These are phyloP conservation scores for Nitzschia sp. DNA, from an alignment of 108 stramenopile genomes.

Conservation along the genomic window DNA sequence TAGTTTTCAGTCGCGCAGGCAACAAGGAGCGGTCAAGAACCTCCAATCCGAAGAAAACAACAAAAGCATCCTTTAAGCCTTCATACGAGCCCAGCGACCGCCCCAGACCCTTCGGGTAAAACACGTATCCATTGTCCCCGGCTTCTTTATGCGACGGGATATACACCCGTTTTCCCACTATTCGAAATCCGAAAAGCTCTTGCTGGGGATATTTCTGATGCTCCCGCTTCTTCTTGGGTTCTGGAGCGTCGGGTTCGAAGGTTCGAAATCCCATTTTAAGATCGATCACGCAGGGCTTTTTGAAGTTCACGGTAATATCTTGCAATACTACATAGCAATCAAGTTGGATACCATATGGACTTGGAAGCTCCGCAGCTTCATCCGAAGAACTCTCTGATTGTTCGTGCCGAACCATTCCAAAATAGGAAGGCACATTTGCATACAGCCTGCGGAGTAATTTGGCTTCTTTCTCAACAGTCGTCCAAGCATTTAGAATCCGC, in stretches of 20 bases:
- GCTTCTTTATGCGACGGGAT: conserved; percentile 47
- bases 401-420: conserved; percentile 52
- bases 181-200: conserved; percentile 73
- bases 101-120: conserved; percentile 63
- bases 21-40: background rate
- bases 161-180: conserved; percentile 78
- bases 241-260: conserved; percentile 72
- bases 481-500: conserved; percentile 2
- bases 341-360: conserved; percentile 18
- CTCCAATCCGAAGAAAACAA: conserved; percentile 50
- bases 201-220: conserved; percentile 74
- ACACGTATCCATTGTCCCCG: conserved; percentile 41
- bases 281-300: conserved; percentile 78
- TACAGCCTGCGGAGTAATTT: conserved; percentile 45
- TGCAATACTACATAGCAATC: conserved; percentile 63
- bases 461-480: conserved; percentile 38
- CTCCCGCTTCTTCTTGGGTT: conserved; percentile 66
- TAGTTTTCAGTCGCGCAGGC: conserved; percentile 22
- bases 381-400: background rate
- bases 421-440: conserved; percentile 59
- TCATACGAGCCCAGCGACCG: conserved; percentile 43
- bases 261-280: conserved; percentile 86
- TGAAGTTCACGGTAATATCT: conserved; percentile 55
- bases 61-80: conserved; percentile 50
- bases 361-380: background rate